Conservation (phyloP, 2,329 filamentous ascomycete genomes). For the Aspergillaceae sp. region DNA sequence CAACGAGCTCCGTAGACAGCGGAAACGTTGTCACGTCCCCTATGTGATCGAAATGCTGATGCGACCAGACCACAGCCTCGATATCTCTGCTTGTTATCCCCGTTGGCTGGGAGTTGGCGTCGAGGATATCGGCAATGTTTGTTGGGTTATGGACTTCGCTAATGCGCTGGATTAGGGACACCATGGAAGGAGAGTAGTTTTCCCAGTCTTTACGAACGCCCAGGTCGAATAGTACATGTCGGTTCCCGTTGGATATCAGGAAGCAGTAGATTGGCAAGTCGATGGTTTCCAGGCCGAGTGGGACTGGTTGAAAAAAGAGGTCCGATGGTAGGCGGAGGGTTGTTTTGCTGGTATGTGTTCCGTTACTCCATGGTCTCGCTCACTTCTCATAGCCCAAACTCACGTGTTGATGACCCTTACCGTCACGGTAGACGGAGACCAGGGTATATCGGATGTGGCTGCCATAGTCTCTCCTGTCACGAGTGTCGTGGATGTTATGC, state of each 20-base stretch:
- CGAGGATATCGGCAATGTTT: not conserved
- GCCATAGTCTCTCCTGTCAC: too few relatives aligned
- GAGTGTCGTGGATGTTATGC: too few relatives aligned
- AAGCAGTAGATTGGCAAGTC: not conserved
- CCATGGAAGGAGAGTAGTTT: not conserved
- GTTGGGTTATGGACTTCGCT: not conserved
- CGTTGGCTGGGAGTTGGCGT: not conserved
- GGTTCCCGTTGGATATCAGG: not conserved
- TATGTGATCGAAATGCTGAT: slow-evolving; percentile 14
- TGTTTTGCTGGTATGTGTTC: too few relatives aligned
- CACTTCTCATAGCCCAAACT: too few relatives aligned
- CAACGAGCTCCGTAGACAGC: slow-evolving; percentile 3
- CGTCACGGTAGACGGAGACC: too few relatives aligned
- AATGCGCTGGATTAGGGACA: not conserved
- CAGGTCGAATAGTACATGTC: not conserved
- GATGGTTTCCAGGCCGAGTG: too few relatives aligned
- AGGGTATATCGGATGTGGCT: too few relatives aligned
- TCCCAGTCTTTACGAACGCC: not conserved
- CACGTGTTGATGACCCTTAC: too few relatives aligned
- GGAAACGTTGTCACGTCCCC: slow-evolving; percentile 10
- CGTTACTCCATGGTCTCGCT: too few relatives aligned
- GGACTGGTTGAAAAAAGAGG: too few relatives aligned
- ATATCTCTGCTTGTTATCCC: not conserved
- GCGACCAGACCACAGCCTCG: slow-evolving; percentile 5
- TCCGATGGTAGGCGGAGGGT: too few relatives aligned